These are phyloP conservation scores for Clitocybe nebularis DNA, from an alignment of 1,284 basidiomycete species.

Conservation along the genomic window DNA sequence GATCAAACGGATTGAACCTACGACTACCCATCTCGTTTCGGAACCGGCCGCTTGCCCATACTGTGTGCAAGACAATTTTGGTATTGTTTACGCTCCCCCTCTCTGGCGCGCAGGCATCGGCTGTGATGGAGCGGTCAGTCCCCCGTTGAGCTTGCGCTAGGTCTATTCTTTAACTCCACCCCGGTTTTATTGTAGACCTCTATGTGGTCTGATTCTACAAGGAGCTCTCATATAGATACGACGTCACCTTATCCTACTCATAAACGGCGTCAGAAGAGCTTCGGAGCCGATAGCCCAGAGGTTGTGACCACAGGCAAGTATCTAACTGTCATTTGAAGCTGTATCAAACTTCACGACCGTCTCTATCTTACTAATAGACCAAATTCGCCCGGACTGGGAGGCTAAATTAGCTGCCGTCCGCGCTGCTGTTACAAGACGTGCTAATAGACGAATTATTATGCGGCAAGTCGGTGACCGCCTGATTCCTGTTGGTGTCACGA, in stretches of 20 bases:
- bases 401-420: constrained; percentile 85
- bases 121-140: constrained; percentile 63
- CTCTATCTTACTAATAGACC: constrained; percentile 48
- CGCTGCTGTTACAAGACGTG: constrained; percentile 83
- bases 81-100: constrained; percentile 86
- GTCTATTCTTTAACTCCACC: constrained; percentile 7
- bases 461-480: constrained; percentile 96
- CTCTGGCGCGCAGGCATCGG: constrained; percentile 73
- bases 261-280: constrained; percentile 76
- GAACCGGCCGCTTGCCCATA: constrained; percentile 96
- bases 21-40: constrained; percentile 86
- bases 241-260: constrained; percentile 42
- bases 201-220: constrained; percentile 41
- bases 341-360: background rate
- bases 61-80: constrained; percentile 96
- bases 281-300: constrained; percentile 72
- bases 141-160: constrained; percentile 6
- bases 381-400: constrained; percentile 95
- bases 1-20: constrained; percentile 95
- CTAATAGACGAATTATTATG: constrained; percentile 97
- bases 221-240: constrained; percentile 31
- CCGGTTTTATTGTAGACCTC: constrained; percentile 21
- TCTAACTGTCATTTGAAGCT: background rate
- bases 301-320: constrained; percentile 85
- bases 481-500: constrained; percentile 94